phyloP scores from a whole-genome alignment of 257 asterid genomes.

The Fraxinus cuspidata region DNA sequence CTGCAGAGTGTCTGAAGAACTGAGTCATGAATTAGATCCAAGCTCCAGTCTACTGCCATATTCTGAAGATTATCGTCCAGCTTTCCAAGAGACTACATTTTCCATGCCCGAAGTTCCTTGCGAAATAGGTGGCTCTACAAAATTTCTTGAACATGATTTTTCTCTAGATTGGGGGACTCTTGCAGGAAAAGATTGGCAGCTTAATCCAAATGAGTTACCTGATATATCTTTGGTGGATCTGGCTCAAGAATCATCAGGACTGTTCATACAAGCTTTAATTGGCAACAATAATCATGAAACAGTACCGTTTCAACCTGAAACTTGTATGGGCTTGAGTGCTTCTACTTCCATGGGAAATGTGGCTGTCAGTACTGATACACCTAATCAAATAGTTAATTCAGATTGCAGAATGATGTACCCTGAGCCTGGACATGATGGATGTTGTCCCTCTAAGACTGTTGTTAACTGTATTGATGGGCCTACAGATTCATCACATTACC shows the following conservation, averaged over 20 bases:
- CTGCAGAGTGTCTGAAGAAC: constrained; percentile 46
- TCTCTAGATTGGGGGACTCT: constrained; percentile 65
- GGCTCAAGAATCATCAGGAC: constrained; percentile 54
- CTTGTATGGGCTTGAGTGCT: constrained; percentile 34
- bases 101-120: constrained; percentile 48
- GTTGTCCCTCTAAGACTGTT: constrained; percentile 42
- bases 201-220: constrained; percentile 60
- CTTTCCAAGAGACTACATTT: constrained; percentile 49
- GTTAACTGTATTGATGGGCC: constrained; percentile 36
- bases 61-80: constrained; percentile 47
- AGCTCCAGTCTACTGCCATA: constrained; percentile 33
- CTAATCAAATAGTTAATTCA: constrained; percentile 36
- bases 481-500: constrained; percentile 37
- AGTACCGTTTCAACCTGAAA: constrained; percentile 41
- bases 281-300: constrained; percentile 40
- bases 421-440: constrained; percentile 44
- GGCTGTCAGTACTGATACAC: constrained; percentile 45
- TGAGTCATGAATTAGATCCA: background rate
- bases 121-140: constrained; percentile 40
- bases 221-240: constrained; percentile 57
- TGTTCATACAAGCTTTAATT: constrained; percentile 45
- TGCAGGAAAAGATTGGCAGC: constrained; percentile 61
- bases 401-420: constrained; percentile 40
- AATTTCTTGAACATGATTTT: constrained; percentile 55
- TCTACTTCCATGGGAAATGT: constrained; percentile 43